Evolutionary conservation across 257 asterid species (phyloP).

Genomic region (Solanum virginianum): DNA sequence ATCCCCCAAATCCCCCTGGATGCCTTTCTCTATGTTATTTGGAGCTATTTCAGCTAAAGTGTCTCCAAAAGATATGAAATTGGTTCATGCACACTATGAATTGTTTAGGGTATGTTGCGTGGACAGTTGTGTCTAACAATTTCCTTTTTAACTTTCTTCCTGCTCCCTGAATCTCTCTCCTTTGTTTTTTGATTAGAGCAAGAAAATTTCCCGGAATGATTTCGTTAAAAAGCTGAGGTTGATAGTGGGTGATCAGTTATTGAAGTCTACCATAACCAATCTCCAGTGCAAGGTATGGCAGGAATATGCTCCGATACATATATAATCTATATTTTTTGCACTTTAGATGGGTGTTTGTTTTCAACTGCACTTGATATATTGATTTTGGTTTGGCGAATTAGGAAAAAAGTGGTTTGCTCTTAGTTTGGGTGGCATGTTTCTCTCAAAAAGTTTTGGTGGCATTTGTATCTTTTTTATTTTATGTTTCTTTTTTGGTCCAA

Average conservation of each 20-base stretch:
- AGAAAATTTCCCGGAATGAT: slow-evolving; percentile 17
- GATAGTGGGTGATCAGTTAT: slow-evolving; percentile 21
- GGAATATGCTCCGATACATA: not conserved
- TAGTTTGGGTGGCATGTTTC: not conserved
- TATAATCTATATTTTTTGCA: not conserved
- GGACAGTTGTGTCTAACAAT: not conserved
- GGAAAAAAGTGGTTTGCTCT: not conserved
- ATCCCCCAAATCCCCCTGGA: slow-evolving; percentile 31
- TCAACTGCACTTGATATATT: not conserved
- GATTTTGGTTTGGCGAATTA: not conserved
- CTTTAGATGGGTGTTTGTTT: not conserved
- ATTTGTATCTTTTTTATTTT: not conserved
- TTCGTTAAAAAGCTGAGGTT: slow-evolving; percentile 23
- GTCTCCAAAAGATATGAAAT: slow-evolving; percentile 10
- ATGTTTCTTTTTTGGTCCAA: not conserved
- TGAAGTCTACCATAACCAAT: slow-evolving; percentile 16
- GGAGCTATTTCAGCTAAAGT: slow-evolving; percentile 19
- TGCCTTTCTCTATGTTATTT: slow-evolving; percentile 25
- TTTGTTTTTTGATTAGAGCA: slow-evolving; percentile 5
- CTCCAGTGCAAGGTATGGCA: slow-evolving; percentile 17
- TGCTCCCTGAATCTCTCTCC: not conserved
- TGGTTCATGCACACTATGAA: slow-evolving; percentile 15
- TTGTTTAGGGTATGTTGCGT: slow-evolving; percentile 21
- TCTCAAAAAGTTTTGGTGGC: not conserved
- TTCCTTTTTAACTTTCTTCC: not conserved